phyloP scores from a whole-genome alignment of 2,329 filamentous ascomycete species.

The Neobulgaria alba region DNA sequence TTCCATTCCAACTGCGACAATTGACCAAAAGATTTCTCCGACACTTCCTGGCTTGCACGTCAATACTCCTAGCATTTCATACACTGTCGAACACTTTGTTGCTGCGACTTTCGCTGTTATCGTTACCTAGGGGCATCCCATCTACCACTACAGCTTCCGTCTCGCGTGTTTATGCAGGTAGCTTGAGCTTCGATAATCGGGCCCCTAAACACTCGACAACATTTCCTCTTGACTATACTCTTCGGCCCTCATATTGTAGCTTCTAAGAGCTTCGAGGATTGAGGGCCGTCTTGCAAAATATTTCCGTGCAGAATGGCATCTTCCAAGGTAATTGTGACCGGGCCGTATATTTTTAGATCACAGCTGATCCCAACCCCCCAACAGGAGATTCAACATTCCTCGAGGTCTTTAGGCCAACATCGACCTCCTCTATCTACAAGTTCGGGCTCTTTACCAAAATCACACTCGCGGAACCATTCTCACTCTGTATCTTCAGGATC shows the following conservation, averaged over 20 bases:
- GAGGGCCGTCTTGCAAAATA: constrained; percentile 29
- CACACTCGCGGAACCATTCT: constrained; percentile 57
- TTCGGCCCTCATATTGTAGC: constrained; percentile 29
- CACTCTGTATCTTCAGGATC: constrained; percentile 72
- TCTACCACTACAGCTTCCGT: constrained; percentile 6
- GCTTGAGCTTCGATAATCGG: constrained; percentile 20
- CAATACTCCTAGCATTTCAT: too few species aligned
- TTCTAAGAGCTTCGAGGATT: constrained; percentile 29
- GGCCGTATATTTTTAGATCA: constrained; percentile 22
- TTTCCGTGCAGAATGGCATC: constrained; percentile 45
- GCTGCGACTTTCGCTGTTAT: neutral
- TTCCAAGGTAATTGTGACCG: constrained; percentile 44
- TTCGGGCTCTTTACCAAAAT: constrained; percentile 46
- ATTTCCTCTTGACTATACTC: constrained; percentile 14
- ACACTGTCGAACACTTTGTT: neutral
- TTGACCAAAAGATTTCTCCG: neutral
- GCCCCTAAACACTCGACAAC: constrained; percentile 13
- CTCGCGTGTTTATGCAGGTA: constrained; percentile 24
- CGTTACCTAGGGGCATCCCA: constrained; percentile 2
- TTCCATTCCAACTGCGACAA: neutral
- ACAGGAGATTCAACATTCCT: constrained; percentile 57
- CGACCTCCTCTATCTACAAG: constrained; percentile 51
- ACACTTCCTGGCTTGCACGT: neutral
- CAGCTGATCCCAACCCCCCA: constrained; percentile 23
- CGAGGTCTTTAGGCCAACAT: constrained; percentile 58